These are phyloP conservation scores for Alternaria consortialis DNA, from an alignment of 2,329 filamentous ascomycete genomes.

Conservation along the genomic window DNA sequence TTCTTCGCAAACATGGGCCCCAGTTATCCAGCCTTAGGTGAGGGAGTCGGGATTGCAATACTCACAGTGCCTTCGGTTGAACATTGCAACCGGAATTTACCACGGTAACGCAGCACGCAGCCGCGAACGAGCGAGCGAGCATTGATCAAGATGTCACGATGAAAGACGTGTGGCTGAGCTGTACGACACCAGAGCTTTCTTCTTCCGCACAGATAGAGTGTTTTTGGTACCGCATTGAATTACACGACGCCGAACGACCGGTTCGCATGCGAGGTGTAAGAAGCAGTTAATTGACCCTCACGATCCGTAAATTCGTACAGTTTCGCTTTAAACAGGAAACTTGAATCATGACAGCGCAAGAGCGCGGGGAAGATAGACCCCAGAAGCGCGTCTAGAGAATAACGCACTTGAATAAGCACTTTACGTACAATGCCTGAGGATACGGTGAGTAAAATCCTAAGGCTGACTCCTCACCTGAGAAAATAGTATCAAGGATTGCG, in stretches of 20 bases:
- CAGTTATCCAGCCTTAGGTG: not conserved
- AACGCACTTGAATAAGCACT: not conserved
- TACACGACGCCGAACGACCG: not conserved
- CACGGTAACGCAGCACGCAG: not conserved
- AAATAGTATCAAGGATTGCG: conserved; percentile 3
- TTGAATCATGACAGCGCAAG: not conserved
- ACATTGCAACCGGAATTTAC: not conserved
- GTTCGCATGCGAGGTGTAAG: not conserved
- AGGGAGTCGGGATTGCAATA: not conserved
- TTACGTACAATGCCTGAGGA: not conserved
- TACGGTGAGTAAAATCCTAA: conserved; percentile 9
- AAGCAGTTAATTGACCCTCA: not conserved
- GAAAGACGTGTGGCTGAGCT: not conserved
- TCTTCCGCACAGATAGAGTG: not conserved
- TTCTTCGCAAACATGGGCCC: not conserved
- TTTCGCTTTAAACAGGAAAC: not conserved
- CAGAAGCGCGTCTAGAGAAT: not conserved
- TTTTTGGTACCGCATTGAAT: not conserved
- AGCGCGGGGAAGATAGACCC: not conserved
- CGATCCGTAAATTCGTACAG: not conserved
- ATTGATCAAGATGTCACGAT: no score
- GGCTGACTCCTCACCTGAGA: conserved; percentile 14
- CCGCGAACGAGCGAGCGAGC: not conserved
- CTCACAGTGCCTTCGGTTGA: not conserved
- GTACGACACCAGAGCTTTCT: not conserved